phyloP scores from a whole-genome alignment of 2,329 filamentous ascomycete genomes.

The Stylonectria norvegica region DNA sequence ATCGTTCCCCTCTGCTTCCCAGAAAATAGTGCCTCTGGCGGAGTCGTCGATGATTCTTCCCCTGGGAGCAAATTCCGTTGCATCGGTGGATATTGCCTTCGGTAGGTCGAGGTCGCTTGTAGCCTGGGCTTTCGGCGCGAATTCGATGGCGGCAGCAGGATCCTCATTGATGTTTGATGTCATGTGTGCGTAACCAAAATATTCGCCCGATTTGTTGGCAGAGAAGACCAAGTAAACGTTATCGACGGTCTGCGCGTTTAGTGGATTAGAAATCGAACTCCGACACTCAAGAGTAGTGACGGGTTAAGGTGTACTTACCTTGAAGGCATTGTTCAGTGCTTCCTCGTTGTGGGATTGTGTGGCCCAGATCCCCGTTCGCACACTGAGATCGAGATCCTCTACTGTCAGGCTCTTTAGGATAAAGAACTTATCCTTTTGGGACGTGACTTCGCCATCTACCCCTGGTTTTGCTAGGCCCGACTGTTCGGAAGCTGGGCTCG shows the following conservation, averaged over 20 bases:
- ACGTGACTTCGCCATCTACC: conserved; percentile 7
- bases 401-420: conserved; percentile 89
- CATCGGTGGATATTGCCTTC: conserved; percentile 74
- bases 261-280: conserved; percentile 4
- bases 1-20: conserved; percentile 74
- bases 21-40: conserved; percentile 92
- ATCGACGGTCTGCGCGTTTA: conserved; percentile 64
- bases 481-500: conserved; percentile 8
- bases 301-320: conserved; percentile 49
- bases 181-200: conserved; percentile 95
- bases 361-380: conserved; percentile 86
- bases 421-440: conserved; percentile 72
- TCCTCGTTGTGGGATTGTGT: conserved; percentile 92
- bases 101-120: conserved; percentile 63
- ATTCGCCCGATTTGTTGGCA: conserved; percentile 95
- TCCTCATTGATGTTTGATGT: conserved; percentile 77
- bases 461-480: neutral
- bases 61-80: conserved; percentile 72
- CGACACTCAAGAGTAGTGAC: neutral
- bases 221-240: conserved; percentile 93
- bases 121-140: conserved; percentile 62
- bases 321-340: conserved; percentile 75
- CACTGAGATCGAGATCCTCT: conserved; percentile 84
- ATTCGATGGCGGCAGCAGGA: conserved; percentile 64
- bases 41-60: conserved; percentile 91